phyloP scores from a whole-genome alignment of 164 flowering plant genomes.

The Macadamia integrifolia region DNA sequence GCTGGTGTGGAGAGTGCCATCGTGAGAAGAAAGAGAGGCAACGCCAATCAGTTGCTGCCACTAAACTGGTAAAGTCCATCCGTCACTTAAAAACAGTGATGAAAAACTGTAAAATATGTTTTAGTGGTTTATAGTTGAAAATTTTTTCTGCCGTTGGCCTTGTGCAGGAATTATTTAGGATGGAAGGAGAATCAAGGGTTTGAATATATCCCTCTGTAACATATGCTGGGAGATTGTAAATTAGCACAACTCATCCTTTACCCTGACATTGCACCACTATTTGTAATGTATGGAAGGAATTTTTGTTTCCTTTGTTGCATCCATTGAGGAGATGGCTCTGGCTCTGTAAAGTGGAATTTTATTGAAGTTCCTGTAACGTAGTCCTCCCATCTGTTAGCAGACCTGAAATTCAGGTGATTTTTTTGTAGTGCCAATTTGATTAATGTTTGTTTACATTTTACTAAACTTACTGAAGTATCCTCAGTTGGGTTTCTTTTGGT shows the following conservation, averaged over 20 bases:
- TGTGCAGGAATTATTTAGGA: conserved; percentile 53
- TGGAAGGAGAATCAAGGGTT: conserved; percentile 30
- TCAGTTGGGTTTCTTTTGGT: no score
- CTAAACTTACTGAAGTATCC: no score
- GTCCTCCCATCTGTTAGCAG: background rate
- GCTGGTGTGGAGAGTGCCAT: conserved; percentile 91
- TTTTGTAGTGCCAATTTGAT: background rate
- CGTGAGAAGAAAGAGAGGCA: conserved; percentile 79
- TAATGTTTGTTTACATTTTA: background rate
- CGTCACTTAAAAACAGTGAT: background rate
- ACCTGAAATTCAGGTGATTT: background rate
- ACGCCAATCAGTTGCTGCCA: conserved; percentile 44
- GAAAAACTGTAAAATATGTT: background rate
- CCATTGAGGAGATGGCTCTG: background rate
- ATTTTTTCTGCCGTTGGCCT: background rate
- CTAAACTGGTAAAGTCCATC: conserved; percentile 54
- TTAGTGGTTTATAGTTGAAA: background rate
- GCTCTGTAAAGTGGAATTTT: conserved; percentile 3
- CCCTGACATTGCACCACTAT: background rate
- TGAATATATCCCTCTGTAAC: conserved; percentile 15
- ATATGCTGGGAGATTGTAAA: conserved; percentile 27
- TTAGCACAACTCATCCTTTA: conserved; percentile 11
- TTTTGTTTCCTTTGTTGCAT: conserved; percentile 3
- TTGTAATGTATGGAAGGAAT: conserved; percentile 1
- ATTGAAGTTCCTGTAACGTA: background rate